Evolutionary conservation across 2,329 filamentous ascomycete species (phyloP).

Genomic region (Sordariomycetes sp.): DNA sequence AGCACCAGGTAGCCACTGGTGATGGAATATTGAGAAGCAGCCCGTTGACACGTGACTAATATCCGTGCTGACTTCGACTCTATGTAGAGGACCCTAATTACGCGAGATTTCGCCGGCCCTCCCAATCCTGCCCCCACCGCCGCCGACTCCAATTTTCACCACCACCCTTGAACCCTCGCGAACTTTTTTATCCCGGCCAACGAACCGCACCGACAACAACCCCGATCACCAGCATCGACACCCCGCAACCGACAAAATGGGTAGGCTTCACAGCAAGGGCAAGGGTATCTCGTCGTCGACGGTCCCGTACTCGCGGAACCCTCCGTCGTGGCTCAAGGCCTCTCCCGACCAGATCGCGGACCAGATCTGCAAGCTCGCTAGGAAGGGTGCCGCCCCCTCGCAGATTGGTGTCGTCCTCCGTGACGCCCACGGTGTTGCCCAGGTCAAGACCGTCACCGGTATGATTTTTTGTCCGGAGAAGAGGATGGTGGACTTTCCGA

Average conservation of each 20-base stretch:
- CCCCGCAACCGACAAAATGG: conserved; percentile 48
- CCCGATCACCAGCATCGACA: conserved; percentile 18
- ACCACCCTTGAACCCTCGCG: background rate
- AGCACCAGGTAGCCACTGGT: background rate
- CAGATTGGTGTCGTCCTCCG: conserved; percentile 98
- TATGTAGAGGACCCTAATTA: conserved; percentile 24
- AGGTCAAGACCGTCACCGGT: conserved; percentile 97
- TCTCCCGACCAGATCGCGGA: conserved; percentile 97
- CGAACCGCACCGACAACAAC: conserved; percentile 7
- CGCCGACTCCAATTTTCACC: background rate
- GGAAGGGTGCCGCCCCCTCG: conserved; percentile 96
- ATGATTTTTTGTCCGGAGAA: conserved; percentile 26
- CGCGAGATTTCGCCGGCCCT: conserved; percentile 24
- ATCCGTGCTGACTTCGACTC: background rate
- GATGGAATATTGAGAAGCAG: background rate
- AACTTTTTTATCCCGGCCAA: conserved; percentile 7
- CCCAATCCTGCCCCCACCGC: conserved; percentile 5
- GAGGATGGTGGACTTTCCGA: background rate
- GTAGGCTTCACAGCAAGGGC: conserved; percentile 98
- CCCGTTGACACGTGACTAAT: background rate
- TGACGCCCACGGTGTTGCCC: conserved; percentile 95
- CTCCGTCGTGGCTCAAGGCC: conserved; percentile 96
- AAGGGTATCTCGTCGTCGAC: conserved; percentile 97
- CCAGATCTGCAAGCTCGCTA: conserved; percentile 97
- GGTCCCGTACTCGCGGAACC: conserved; percentile 88